Percentiles rank a stretch among this genome's conserved stretches.
These are phyloP conservation scores for Cordyceps farinosa DNA, from an alignment of 2,329 filamentous ascomycete genomes.

Conservation along the genomic window DNA sequence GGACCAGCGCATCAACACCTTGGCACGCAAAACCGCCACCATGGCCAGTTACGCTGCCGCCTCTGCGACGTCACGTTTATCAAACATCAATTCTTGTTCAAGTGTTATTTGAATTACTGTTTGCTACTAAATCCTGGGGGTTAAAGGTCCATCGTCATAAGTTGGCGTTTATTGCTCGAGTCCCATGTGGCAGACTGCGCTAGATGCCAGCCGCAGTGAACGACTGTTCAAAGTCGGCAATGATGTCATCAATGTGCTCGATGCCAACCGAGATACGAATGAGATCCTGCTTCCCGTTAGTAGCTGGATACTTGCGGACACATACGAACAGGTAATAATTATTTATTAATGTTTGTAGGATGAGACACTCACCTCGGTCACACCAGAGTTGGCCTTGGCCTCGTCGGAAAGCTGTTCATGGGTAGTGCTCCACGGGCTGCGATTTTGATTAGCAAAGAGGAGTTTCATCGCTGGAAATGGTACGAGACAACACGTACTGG, in stretches of 20 bases:
- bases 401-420: conserved; percentile 86
- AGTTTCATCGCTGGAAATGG: too few species aligned
- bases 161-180: too few species aligned
- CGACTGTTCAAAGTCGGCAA: conserved; percentile 89
- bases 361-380: conserved; percentile 58
- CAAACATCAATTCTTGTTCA: background rate
- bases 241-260: conserved; percentile 96
- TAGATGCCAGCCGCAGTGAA: conserved; percentile 56
- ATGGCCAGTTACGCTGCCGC: too few species aligned
- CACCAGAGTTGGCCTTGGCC: conserved; percentile 76
- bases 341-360: too few species aligned
- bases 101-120: too few species aligned
- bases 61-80: background rate
- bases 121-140: background rate
- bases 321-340: background rate
- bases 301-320: background rate
- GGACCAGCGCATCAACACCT: too few species aligned
- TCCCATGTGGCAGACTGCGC: background rate
- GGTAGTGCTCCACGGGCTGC: conserved; percentile 80
- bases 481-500: conserved; percentile 45
- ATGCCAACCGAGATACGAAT: conserved; percentile 95
- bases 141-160: background rate
- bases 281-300: conserved; percentile 57
- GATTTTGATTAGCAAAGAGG: background rate
- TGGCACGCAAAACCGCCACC: too few species aligned